Conservation (phyloP, 176 grass and related monocot species). For the Rhynchospora breviuscula region DNA sequence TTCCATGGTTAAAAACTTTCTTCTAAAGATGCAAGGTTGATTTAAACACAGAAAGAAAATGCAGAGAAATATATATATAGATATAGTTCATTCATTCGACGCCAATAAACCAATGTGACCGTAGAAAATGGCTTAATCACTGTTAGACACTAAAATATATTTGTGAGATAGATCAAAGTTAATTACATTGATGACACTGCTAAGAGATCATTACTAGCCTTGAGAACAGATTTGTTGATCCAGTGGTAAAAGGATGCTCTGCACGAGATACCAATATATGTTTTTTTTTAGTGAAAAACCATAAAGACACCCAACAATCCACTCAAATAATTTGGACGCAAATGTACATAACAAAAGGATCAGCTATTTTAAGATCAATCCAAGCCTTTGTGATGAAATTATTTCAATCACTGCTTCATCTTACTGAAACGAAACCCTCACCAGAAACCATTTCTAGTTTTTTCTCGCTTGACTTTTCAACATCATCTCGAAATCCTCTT, state of each 20-base stretch:
- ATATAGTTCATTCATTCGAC: background rate
- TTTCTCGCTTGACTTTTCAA: background rate
- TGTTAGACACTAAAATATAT: background rate
- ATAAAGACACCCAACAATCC: conserved; percentile 1
- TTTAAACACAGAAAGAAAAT: background rate
- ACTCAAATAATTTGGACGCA: background rate
- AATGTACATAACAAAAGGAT: conserved; percentile 15
- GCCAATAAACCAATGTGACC: background rate
- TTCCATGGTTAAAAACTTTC: background rate
- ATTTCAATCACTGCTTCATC: background rate
- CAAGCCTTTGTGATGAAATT: conserved; percentile 8
- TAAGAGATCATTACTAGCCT: background rate
- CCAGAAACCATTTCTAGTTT: background rate
- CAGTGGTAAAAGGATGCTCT: too few species aligned
- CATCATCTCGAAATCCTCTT: background rate
- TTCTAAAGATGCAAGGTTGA: background rate
- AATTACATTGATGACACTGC: background rate
- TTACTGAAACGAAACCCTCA: background rate
- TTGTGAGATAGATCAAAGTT: background rate
- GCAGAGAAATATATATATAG: background rate
- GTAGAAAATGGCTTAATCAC: background rate
- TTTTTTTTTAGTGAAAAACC: background rate
- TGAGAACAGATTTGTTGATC: background rate
- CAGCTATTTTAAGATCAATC: background rate
- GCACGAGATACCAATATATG: too few species aligned